phyloP scores from a whole-genome alignment of 176 grass and related monocot genomes.

The Dendrocalamus sinicus region DNA sequence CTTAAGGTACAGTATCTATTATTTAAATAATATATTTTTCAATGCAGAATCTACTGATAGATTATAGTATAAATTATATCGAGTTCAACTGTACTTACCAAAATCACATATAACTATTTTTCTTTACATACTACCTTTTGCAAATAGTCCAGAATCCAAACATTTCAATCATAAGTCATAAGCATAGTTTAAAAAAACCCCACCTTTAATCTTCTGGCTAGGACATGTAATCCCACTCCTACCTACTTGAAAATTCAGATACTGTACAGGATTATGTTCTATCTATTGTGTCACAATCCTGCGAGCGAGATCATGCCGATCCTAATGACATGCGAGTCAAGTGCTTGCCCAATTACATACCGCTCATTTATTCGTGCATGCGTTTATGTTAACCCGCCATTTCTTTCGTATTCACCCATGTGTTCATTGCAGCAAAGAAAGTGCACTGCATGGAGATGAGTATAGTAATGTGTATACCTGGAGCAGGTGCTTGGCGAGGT shows the following conservation, averaged over 20 bases:
- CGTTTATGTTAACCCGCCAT: background rate
- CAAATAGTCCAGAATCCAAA: no score
- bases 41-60: no score
- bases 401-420: background rate
- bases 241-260: background rate
- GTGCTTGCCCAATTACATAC: background rate
- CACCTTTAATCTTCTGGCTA: background rate
- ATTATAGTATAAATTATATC: no score
- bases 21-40: no score
- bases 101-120: no score
- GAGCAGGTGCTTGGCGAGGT: conserved; percentile 64
- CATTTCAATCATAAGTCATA: no score
- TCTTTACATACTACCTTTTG: no score
- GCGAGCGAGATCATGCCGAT: background rate
- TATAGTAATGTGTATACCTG: conserved; percentile 47
- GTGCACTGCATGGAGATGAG: background rate
- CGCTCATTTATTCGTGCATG: no score
- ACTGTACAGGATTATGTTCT: background rate
- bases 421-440: background rate
- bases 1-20: no score
- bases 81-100: no score
- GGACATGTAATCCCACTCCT: conserved; percentile 35
- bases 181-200: no score
- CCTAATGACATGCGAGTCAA: background rate
- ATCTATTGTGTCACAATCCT: background rate